Base-by-base conservation (phyloP, 2,329 filamentous ascomycete genomes). In the Periglandula ipomoeae region DNA sequence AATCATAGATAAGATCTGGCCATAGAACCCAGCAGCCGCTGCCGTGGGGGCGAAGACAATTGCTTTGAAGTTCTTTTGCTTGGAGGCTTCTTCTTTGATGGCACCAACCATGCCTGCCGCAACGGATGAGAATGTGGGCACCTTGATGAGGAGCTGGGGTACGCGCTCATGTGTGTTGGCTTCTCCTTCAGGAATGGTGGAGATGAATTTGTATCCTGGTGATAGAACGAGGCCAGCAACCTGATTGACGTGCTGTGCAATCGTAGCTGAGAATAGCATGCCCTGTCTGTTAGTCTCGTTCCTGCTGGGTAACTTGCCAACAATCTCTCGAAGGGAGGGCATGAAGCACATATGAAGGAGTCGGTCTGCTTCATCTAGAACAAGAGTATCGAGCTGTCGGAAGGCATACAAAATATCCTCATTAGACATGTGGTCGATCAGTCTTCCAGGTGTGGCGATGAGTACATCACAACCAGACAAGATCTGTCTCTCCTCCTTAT, bases 331-430 rank as follows among this genome's bases (percentile, higher is more conserved):
- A 3, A 95, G 73, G 9, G 85, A 81, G 2, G 81, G 81, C n/a
- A 87, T 81, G 61, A 95, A 95, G 56, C 91, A 88, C 62, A 90
- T 81, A 61, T 94, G 88, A 3, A 94, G 78, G 35, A 94, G 76
- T 32, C 87, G 74, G 59, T 93, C 87, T 24, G 87, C 87, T 69
- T 91, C 87, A 56, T 91, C 87, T 63, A 93, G 83, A 17, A 93
- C 86, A 4, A 93, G 71, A 53, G 86, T 89, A 61, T 90, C 86
- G 34, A 94, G 66, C 34, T 74, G 69, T 43, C 79, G 74, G 47
- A 94, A 73, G 56, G 81, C 84, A 54, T 82, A 77, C 9, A 82
- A 64, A 4, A 84, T 78, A 53, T 85, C 83, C 9, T 82, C 85
- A 57, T 85, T 85, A 55, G 84, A 79, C 42, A 94, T 71, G 59